These are phyloP conservation scores for Malassezia slooffiae DNA, from an alignment of 1,284 basidiomycete genomes.

Conservation along the genomic window DNA sequence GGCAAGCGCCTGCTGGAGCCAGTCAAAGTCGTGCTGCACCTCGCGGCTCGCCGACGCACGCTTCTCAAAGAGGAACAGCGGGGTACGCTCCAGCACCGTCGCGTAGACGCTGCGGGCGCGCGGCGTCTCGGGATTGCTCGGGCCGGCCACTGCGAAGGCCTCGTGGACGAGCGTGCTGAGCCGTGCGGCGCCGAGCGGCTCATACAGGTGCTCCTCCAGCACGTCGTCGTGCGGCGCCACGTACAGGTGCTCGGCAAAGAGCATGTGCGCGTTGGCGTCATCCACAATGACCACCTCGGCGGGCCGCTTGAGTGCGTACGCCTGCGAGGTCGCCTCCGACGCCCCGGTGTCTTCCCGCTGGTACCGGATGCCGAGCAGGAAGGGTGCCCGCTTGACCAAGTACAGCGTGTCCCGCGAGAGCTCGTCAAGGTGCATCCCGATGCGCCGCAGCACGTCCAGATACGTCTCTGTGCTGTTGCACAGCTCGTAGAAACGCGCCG, in stretches of 20 bases:
- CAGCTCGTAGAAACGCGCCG: slow-evolving; percentile 60
- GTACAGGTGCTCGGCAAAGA: slow-evolving; percentile 50
- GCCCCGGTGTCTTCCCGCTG: slow-evolving; percentile 17
- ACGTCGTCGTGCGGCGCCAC: slow-evolving; percentile 82
- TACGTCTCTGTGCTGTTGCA: slow-evolving; percentile 59
- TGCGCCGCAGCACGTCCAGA: slow-evolving; percentile 65
- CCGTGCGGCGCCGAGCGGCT: slow-evolving; percentile 54
- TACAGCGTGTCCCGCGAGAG: slow-evolving; percentile 55
- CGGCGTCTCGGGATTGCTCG: slow-evolving; percentile 35
- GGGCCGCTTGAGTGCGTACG: slow-evolving; percentile 43
- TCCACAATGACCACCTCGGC: slow-evolving; percentile 43
- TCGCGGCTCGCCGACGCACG: slow-evolving; percentile 56
- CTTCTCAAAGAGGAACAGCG: slow-evolving; percentile 82
- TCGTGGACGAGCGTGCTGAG: slow-evolving; percentile 65
- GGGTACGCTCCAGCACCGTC: slow-evolving; percentile 71
- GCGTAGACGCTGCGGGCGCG: slow-evolving; percentile 29
- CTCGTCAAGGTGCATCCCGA: slow-evolving; percentile 63
- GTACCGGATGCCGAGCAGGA: slow-evolving; percentile 63
- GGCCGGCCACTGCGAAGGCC: slow-evolving; percentile 56
- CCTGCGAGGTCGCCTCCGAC: slow-evolving; percentile 40
- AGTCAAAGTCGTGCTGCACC: slow-evolving; percentile 57
- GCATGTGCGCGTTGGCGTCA: slow-evolving; percentile 44
- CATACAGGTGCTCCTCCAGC: slow-evolving; percentile 53
- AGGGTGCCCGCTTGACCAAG: slow-evolving; percentile 60
- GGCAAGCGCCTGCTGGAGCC: slow-evolving; percentile 61